Percentiles rank a stretch among this genome's conserved stretches.
These are phyloP conservation scores for Penstemon eatonii DNA, from an alignment of 257 asterid genomes.

Conservation along the genomic window DNA sequence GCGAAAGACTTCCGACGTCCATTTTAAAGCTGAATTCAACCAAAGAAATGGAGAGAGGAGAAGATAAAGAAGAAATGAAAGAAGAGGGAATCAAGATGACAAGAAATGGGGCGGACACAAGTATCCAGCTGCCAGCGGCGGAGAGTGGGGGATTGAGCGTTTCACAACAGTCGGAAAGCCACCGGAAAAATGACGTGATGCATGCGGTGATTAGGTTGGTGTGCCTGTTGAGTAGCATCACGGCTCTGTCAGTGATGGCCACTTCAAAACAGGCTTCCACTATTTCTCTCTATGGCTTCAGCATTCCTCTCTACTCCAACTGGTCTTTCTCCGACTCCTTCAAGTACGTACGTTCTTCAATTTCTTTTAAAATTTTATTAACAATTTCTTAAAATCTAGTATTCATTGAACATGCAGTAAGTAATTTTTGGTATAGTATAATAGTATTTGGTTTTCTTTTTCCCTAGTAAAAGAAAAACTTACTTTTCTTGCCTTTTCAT, in stretches of 20 bases:
- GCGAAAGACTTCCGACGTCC: background rate
- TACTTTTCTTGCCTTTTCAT: too few species aligned
- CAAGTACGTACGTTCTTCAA: slow-evolving; percentile 56
- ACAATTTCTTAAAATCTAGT: too few species aligned
- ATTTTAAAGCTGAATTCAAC: too few species aligned
- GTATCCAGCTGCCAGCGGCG: slow-evolving; percentile 51
- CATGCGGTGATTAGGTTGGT: slow-evolving; percentile 44
- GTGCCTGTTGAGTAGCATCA: slow-evolving; percentile 58
- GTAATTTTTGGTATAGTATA: too few species aligned
- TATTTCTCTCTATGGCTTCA: slow-evolving; percentile 72
- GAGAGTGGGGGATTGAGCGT: slow-evolving; percentile 40
- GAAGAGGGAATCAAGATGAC: slow-evolving; percentile 26
- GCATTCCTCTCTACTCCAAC: slow-evolving; percentile 66
- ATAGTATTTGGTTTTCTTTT: too few species aligned
- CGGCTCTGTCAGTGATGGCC: slow-evolving; percentile 62
- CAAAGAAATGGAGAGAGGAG: too few species aligned
- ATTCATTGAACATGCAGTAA: too few species aligned
- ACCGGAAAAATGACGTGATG: slow-evolving; percentile 48
- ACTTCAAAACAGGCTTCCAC: slow-evolving; percentile 70
- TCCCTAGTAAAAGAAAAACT: too few species aligned
- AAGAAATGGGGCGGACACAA: slow-evolving; percentile 42
- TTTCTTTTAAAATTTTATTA: background rate
- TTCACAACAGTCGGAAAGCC: slow-evolving; percentile 3
- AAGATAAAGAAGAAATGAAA: background rate
- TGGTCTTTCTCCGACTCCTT: slow-evolving; percentile 88